phyloP scores from a whole-genome alignment of 1,139 yeast species.

The Hemisphaericaspora subhashii region DNA sequence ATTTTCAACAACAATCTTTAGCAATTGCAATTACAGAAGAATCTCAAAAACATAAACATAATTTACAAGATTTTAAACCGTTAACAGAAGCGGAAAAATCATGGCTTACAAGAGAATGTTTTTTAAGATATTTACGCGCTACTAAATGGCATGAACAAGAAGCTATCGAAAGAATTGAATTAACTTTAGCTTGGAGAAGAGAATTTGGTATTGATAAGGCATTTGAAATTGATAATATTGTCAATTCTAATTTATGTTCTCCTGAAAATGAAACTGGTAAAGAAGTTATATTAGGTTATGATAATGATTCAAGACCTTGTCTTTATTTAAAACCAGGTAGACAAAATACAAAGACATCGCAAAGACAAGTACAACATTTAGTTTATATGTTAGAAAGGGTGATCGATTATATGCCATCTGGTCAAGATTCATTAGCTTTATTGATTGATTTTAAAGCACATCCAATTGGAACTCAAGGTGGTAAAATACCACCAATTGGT shows the following conservation, averaged over 20 bases:
- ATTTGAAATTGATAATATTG: conserved; percentile 33
- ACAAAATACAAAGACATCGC: conserved; percentile 47
- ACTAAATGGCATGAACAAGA: conserved; percentile 45
- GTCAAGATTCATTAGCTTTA: conserved; percentile 88
- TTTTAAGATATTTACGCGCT: conserved; percentile 47
- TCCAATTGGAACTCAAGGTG: conserved; percentile 51
- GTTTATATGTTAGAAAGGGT: conserved; percentile 90
- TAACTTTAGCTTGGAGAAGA: conserved; percentile 49
- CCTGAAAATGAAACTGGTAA: conserved; percentile 49
- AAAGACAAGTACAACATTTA: conserved; percentile 59
- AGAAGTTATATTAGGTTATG: conserved; percentile 48
- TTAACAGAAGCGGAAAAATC: conserved; percentile 36
- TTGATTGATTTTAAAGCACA: conserved; percentile 59
- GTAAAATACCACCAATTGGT: conserved; percentile 80
- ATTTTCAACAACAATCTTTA: conserved; percentile 53
- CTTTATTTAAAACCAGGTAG: conserved; percentile 50
- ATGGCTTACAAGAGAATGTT: conserved; percentile 51
- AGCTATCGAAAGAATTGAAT: conserved; percentile 42
- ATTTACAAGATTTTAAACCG: conserved; percentile 16
- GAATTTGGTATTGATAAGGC: conserved; percentile 41
- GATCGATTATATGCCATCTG: conserved; percentile 92
- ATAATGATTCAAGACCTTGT: conserved; percentile 49
- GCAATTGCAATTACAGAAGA: conserved; percentile 42
- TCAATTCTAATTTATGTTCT: conserved; percentile 33
- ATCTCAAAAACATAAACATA: conserved; percentile 30